Base-by-base conservation (phyloP, 2,329 filamentous ascomycete species). In the Lachnellula cervina region DNA sequence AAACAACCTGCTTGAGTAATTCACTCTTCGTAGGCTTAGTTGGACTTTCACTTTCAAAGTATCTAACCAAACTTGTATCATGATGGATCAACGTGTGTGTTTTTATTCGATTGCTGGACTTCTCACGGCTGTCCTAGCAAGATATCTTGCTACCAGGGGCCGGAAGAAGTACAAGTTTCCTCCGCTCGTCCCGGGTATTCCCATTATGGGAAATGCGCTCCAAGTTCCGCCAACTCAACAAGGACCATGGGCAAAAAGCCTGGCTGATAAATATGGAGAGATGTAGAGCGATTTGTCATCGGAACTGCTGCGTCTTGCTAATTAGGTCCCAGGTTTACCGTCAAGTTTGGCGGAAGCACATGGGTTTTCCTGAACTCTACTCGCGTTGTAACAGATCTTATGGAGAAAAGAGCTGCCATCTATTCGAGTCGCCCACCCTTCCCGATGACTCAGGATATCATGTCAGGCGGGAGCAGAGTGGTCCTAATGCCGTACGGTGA, bases 361-460 rank as follows among this genome's bases (percentile, higher is more conserved):
- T 76, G 72, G 71, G 64, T 77, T 17, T 63, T 76, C 16, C 68
- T 77, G 5, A 77, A 77, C 59, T 69, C 59, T 14, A 59, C 68
- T 25, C 71, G 74, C 6, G 72, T 75, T 2, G 70, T 73, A 23
- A 63, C 62, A 2, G 71, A 73, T 44, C 47, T 65, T 3, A 52
- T 64, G 51, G 60, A 64, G 46, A 57, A 59, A 52, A 59, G 61
- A 40, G 59, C 63, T 14, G 52, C 52, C 19, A 59, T 65, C 23
- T 65, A 64, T 51, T 63, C 56, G 9, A 64, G 63, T 6, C 54
- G 64, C 11, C 38, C 54, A 5, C 49, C 57, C 21, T 49, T 59
- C 13, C 62, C 64, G 5, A 59, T 65, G 60, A 63, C 68, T 3
- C 58, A 57, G 13, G 55, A 46, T 19, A 51, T 69, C 44, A 64